These are phyloP conservation scores for Camelina hispida DNA, from an alignment of 345 rosid species.

Conservation along the genomic window DNA sequence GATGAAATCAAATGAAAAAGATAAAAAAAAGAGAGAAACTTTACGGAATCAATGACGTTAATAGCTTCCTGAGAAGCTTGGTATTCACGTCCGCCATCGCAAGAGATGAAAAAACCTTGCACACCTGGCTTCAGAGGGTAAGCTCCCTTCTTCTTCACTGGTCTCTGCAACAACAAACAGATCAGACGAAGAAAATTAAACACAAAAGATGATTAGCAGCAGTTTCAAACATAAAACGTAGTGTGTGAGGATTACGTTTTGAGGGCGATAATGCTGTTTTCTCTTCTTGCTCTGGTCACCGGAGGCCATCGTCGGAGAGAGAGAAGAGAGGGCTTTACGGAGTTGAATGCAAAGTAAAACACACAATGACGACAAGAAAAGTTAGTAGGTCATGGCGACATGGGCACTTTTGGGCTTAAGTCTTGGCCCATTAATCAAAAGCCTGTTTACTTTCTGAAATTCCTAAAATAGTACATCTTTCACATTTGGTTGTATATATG, in stretches of 20 bases:
- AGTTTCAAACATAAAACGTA: background rate
- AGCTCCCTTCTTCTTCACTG: slow-evolving; percentile 84
- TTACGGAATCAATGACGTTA: slow-evolving; percentile 83
- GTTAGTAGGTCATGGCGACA: slow-evolving; percentile 20
- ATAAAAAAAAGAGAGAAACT: slow-evolving; percentile 25
- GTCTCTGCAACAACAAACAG: slow-evolving; percentile 52
- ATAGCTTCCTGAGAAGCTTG: slow-evolving; percentile 90
- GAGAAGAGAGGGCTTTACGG: slow-evolving; percentile 3
- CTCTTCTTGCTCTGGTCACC: slow-evolving; percentile 68
- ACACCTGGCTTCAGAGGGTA: slow-evolving; percentile 88
- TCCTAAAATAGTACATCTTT: too few relatives aligned
- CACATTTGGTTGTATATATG: too few relatives aligned
- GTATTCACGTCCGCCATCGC: slow-evolving; percentile 90
- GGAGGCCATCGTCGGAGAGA: slow-evolving; percentile 52
- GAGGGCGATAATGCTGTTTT: slow-evolving; percentile 74
- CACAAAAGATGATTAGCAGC: background rate
- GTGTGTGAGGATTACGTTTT: slow-evolving; percentile 52
- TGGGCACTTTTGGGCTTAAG: slow-evolving; percentile 26
- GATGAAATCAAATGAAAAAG: background rate
- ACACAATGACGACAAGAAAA: background rate
- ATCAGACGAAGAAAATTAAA: background rate
- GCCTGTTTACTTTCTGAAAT: background rate
- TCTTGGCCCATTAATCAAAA: slow-evolving; percentile 13
- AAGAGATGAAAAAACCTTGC: slow-evolving; percentile 86
- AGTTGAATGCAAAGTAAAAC: background rate